These are phyloP conservation scores for Suillus lakei DNA, from an alignment of 768 basidiomycete genomes.

Conservation along the genomic window DNA sequence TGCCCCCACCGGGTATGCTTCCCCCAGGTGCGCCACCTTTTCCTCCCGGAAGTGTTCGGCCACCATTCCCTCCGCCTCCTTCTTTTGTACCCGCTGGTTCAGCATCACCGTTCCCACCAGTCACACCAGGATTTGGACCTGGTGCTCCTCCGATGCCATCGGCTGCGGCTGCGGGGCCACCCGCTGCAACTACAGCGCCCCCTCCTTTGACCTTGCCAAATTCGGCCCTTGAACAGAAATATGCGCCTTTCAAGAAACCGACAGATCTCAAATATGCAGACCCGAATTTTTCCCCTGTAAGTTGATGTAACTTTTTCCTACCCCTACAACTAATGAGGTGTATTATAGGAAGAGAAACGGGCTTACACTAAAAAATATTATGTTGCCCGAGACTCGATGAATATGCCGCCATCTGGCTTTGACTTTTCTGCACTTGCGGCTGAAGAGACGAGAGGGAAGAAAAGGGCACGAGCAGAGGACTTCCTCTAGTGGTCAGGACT, in stretches of 20 bases:
- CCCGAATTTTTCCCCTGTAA: constrained; percentile 78
- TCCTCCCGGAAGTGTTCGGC: constrained; percentile 41
- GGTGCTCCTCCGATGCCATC: constrained; percentile 16
- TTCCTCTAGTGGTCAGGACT: constrained; percentile 55
- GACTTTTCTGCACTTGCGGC: constrained; percentile 35
- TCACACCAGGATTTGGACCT: constrained; percentile 24
- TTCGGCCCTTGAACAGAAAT: constrained; percentile 61
- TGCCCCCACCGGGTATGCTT: constrained; percentile 38
- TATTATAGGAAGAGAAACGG: constrained; percentile 76
- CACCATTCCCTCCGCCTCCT: constrained; percentile 39
- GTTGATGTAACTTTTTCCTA: constrained; percentile 27
- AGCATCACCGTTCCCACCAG: constrained; percentile 30
- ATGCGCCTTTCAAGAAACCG: constrained; percentile 76
- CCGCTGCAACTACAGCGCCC: constrained; percentile 25
- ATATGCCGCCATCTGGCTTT: constrained; percentile 19
- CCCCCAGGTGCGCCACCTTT: constrained; percentile 44
- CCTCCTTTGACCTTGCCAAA: constrained; percentile 54
- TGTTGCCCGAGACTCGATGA: constrained; percentile 47
- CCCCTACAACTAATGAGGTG: background rate
- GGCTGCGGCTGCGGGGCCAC: constrained; percentile 13
- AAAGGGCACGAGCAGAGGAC: constrained; percentile 86
- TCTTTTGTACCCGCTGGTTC: constrained; percentile 39
- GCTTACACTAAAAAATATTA: constrained; percentile 69
- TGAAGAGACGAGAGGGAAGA: constrained; percentile 79
- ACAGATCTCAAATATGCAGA: constrained; percentile 77